Evolutionary conservation across 768 basidiomycete species (phyloP).

Genomic region (Arthromyces matolae): DNA sequence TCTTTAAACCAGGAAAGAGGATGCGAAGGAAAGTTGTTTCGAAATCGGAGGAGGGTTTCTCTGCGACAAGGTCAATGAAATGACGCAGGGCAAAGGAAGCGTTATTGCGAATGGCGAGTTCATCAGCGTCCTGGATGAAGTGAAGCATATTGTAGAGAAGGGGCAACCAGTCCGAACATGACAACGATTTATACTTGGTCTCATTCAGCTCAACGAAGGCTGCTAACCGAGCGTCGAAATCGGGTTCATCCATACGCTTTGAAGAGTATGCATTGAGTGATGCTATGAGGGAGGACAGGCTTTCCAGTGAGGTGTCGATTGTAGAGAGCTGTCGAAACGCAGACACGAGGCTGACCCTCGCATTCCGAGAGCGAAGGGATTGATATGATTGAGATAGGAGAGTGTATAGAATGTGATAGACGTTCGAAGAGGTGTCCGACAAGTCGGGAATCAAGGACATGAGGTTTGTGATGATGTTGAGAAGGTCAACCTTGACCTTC

Average conservation of each 20-base stretch:
- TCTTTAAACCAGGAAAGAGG: slow-evolving; percentile 77
- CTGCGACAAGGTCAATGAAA: slow-evolving; percentile 64
- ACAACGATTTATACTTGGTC: slow-evolving; percentile 44
- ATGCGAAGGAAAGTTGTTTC: slow-evolving; percentile 57
- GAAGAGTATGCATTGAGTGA: slow-evolving; percentile 83
- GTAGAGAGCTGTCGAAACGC: slow-evolving; percentile 53
- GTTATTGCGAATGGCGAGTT: slow-evolving; percentile 81
- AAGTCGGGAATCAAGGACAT: slow-evolving; percentile 68
- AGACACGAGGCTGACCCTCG: slow-evolving; percentile 64
- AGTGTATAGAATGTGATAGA: slow-evolving; percentile 53
- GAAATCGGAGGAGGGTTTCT: slow-evolving; percentile 37
- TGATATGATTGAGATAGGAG: slow-evolving; percentile 78
- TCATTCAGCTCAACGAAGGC: slow-evolving; percentile 81
- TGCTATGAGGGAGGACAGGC: slow-evolving; percentile 53
- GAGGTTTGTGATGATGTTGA: slow-evolving; percentile 65
- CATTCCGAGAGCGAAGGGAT: slow-evolving; percentile 63
- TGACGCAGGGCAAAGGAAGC: slow-evolving; percentile 72
- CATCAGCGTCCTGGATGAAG: slow-evolving; percentile 86
- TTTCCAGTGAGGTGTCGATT: slow-evolving; percentile 43
- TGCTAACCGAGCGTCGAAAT: slow-evolving; percentile 80
- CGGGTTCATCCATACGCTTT: slow-evolving; percentile 84
- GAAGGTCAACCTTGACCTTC: slow-evolving; percentile 78
- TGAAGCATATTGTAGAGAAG: slow-evolving; percentile 78
- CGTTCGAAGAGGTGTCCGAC: slow-evolving; percentile 35
- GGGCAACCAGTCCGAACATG: slow-evolving; percentile 70